Evolutionary conservation across 2,329 filamentous ascomycete species (phyloP).

Genomic region (Trichoderma brevicompactum): DNA sequence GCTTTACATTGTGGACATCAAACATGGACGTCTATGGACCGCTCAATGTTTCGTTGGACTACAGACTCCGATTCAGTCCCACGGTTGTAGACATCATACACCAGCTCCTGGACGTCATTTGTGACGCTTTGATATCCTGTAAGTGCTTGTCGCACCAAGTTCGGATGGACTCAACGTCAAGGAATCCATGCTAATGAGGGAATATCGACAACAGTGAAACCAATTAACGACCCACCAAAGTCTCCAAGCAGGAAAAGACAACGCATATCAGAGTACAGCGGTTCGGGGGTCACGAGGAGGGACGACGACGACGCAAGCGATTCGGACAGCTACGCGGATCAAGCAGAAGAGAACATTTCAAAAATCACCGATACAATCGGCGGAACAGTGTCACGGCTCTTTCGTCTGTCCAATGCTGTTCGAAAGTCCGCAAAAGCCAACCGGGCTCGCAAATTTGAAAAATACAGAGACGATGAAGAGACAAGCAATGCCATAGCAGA

Average conservation of each 20-base stretch:
- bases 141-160: background rate
- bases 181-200: background rate
- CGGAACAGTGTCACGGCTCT: constrained; percentile 15
- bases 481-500: background rate
- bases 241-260: constrained; percentile 7
- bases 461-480: constrained; percentile 2
- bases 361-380: constrained; percentile 13
- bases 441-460: background rate
- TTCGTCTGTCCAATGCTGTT: constrained; percentile 16
- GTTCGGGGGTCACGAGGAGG: background rate
- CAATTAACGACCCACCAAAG: constrained; percentile 5
- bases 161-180: background rate
- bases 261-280: background rate
- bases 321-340: background rate
- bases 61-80: constrained; percentile 17
- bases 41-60: constrained; percentile 20
- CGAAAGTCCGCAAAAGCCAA: constrained; percentile 17
- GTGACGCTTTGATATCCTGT: constrained; percentile 8
- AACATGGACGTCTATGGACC: constrained; percentile 17
- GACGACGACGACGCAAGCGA: constrained; percentile 15
- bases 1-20: constrained; percentile 18
- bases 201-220: constrained; percentile 6
- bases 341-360: constrained; percentile 3
- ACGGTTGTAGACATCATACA: constrained; percentile 11
- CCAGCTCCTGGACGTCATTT: constrained; percentile 14